Evolutionary conservation across 352 stramenopile genomes (phyloP), one percentile per base, ranked within the genome.

Genomic region (Paralagenidium karlingii): DNA sequence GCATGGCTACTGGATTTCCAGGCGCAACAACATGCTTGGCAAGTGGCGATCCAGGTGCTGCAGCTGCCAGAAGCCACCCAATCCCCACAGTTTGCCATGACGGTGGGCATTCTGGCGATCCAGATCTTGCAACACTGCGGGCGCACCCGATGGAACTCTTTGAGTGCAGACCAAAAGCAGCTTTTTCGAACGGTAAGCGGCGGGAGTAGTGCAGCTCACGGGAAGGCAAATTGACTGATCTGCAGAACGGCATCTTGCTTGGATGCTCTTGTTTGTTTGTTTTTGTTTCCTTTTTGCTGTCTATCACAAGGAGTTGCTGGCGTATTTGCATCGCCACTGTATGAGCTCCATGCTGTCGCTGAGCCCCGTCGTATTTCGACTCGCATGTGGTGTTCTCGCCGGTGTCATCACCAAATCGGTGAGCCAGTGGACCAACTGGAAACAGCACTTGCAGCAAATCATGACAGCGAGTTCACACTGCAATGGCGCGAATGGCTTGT

Each of bases 1-100:
- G 37, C 57, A 18, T 87, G 74, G 74, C 64, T 87, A 24, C 65
- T 87, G 46, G 39, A 53, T 28, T 75, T 83, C 40, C 70, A 87
- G 57, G 29, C 8, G n/a, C 53, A 53, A 3, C 52, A 66, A 11
- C 61, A 82, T 25, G 69, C 68, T 28, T 84, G 74, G 69, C 44
- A 56, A 13, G 60, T 65, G 4, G 59, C 68, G 20, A 47, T 87
- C 24, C 53, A 74, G 27, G 53, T 84, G 41, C 53, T 87, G 21
- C 43, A 75, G 43, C 45, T 48, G 19, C 54, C 58, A n/a, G n/a
- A n/a, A n/a, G 8, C 50, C 34, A 15, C 26, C 30, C 16, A 48
- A 64, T 21, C 28, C 37, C 11, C 36, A 34, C 19, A 51, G 38
- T 19, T 54, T 44, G n/a, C 58, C 40, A 39, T 16, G 18, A 16